Base-by-base conservation (phyloP, 75 land plant species). In the Ceratopteris richardii region DNA sequence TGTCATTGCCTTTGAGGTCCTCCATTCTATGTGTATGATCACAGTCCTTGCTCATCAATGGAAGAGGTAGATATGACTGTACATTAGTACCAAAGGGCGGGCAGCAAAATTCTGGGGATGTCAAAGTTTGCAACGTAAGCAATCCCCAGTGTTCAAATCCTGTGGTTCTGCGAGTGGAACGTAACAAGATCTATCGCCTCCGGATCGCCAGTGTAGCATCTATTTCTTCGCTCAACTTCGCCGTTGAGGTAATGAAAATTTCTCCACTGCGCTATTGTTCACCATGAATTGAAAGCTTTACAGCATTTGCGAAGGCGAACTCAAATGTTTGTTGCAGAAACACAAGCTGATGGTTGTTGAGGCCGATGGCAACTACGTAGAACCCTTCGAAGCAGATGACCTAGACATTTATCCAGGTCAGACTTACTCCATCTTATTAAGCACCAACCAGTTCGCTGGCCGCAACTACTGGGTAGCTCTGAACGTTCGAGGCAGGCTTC, bases 341-440 rank as follows among this genome's bases (percentile, higher is more conserved):
- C 86, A 93, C 80, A 82, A 78, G 61, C 73, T 93, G 85, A 68
- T 67, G 4, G 75, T 88, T 50, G 95, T 88, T 30, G 94, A 92
- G 68, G 89, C 94, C 0, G 95, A 92, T 50, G 86, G 87, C 2
- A 76, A 88, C 71, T 83, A 82, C 54, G 74, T 82, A 0, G 62
- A 82, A 30, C 98, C 95, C 5, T 61, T 82, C 17, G 37, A 56
- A 12, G 80, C 79, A 0, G 53, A 73, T 25, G 71, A 85, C 55
- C 33, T 93, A 26, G 90, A 93, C 65, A 77, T 93, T 19, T 93
- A 88, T 63, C 83, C 90, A 0, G 98, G 98, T 17, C 82, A 85
- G 52, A 76, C 79, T 44, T 93, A 93, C 79, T 85, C 94, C 0
- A 81, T 88, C 10, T 73, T 93, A 48, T 14, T 93, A 59, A 80